These are phyloP conservation scores for Plasmodium relictum DNA, from an alignment of 169 alveolate species.

Conservation along the genomic window DNA sequence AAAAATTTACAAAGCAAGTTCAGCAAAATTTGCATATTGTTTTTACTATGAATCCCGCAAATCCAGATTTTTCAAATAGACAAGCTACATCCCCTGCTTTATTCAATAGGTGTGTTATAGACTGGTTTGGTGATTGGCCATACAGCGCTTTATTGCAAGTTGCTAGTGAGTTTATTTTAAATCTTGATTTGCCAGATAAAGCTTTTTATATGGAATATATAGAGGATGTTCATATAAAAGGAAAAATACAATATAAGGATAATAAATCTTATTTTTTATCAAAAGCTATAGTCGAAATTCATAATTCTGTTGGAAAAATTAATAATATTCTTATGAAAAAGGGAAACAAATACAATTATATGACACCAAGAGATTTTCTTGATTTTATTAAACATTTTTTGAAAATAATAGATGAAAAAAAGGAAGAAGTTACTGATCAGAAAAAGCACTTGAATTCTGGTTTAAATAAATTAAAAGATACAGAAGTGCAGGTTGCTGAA, in stretches of 20 bases:
- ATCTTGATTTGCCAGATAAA: constrained; percentile 81
- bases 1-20: constrained; percentile 95
- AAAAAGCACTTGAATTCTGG: constrained; percentile 95
- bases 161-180: constrained; percentile 92
- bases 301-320: constrained; percentile 39
- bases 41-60: constrained; percentile 99
- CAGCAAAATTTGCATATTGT: constrained; percentile 98
- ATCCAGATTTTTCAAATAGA: constrained; percentile 97
- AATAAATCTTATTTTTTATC: constrained; percentile 61
- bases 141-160: constrained; percentile 96
- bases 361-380: constrained; percentile 96
- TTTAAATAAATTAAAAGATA: constrained; percentile 94
- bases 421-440: constrained; percentile 94
- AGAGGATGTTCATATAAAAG: constrained; percentile 70
- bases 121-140: constrained; percentile 99
- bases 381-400: constrained; percentile 96
- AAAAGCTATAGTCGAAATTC: constrained; percentile 73
- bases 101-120: constrained; percentile 98
- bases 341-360: constrained; percentile 71
- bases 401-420: constrained; percentile 92
- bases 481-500: constrained; percentile 94
- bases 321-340: constrained; percentile 68
- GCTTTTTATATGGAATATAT: constrained; percentile 50
- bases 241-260: constrained; percentile 47
- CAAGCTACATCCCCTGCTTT: constrained; percentile 98